Percentiles rank a stretch among this genome's conserved stretches.
These are phyloP conservation scores for Codiaeum variegatum DNA, from an alignment of 441 rosid genomes.

Conservation along the genomic window DNA sequence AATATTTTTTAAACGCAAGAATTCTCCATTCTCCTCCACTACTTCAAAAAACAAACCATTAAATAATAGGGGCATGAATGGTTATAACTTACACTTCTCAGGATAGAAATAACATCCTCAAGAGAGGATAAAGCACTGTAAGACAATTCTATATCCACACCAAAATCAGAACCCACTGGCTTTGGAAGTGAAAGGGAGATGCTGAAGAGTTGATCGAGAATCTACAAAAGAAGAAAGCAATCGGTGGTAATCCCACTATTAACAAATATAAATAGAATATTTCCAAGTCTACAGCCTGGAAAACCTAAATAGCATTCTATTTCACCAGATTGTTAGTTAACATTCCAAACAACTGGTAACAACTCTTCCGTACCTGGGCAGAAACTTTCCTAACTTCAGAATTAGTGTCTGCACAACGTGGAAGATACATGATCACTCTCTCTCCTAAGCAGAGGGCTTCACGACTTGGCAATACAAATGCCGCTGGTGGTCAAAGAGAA, in stretches of 20 bases:
- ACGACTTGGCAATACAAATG: slow-evolving; percentile 91
- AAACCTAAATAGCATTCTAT: slow-evolving; percentile 14
- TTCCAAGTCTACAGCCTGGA: background rate
- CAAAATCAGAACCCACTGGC: slow-evolving; percentile 50
- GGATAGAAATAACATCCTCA: slow-evolving; percentile 94
- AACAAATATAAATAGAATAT: slow-evolving; percentile 1
- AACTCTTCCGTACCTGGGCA: slow-evolving; percentile 65
- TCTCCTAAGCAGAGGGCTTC: slow-evolving; percentile 94
- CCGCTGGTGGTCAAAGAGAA: slow-evolving; percentile 55
- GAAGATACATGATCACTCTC: slow-evolving; percentile 88
- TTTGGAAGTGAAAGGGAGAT: slow-evolving; percentile 92
- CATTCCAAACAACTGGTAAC: background rate
- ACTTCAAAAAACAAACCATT: slow-evolving; percentile 20
- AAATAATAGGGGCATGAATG: slow-evolving; percentile 13
- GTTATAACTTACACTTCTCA: slow-evolving; percentile 73
- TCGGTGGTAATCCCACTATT: slow-evolving; percentile 6
- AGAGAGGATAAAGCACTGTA: slow-evolving; percentile 88
- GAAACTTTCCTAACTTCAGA: slow-evolving; percentile 94
- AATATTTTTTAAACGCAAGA: background rate
- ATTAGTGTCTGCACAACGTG: slow-evolving; percentile 95
- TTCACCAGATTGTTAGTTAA: slow-evolving; percentile 10
- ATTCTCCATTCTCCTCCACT: background rate
- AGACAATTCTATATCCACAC: slow-evolving; percentile 62
- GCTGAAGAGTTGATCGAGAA: slow-evolving; percentile 94
- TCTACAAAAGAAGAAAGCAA: slow-evolving; percentile 40